phyloP scores from a whole-genome alignment of 208 protist species.

The Novymonas esmeraldas region DNA sequence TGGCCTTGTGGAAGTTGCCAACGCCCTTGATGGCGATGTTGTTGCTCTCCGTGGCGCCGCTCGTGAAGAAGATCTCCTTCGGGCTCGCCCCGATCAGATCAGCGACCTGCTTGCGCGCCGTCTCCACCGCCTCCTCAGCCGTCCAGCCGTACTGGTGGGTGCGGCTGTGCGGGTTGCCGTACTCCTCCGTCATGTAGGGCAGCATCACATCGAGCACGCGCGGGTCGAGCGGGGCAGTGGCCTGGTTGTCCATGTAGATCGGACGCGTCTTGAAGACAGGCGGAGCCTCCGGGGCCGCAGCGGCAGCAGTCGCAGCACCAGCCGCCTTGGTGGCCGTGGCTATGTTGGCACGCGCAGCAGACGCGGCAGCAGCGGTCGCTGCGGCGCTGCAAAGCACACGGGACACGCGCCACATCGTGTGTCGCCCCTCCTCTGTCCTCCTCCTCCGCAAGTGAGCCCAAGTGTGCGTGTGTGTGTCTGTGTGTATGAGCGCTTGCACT shows the following conservation, averaged over 20 bases:
- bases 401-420: constrained; percentile 47
- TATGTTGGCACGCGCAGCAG: constrained; percentile 5
- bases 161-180: constrained; percentile 99
- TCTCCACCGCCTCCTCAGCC: constrained; percentile 94
- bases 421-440: neutral
- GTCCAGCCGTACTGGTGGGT: constrained; percentile 99
- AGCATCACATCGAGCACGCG: constrained; percentile 99
- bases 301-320: constrained; percentile 2
- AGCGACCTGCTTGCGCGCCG: constrained; percentile 91
- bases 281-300: constrained; percentile 1
- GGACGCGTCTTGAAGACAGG: constrained; percentile 37
- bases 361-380: neutral
- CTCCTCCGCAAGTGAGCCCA: neutral
- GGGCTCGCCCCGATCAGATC: constrained; percentile 94
- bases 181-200: constrained; percentile 96
- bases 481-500: neutral
- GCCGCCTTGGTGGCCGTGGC: neutral
- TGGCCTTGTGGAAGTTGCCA: constrained; percentile 96
- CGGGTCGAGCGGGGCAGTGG: constrained; percentile 97
- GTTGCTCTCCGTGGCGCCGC: constrained; percentile 99
- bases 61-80: constrained; percentile 99
- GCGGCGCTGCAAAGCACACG: constrained; percentile 31
- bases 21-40: constrained; percentile 99
- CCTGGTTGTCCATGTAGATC: constrained; percentile 97
- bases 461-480: neutral